These are phyloP conservation scores for Ottelia alismoides DNA, from an alignment of 106 monocot genomes.

Conservation along the genomic window DNA sequence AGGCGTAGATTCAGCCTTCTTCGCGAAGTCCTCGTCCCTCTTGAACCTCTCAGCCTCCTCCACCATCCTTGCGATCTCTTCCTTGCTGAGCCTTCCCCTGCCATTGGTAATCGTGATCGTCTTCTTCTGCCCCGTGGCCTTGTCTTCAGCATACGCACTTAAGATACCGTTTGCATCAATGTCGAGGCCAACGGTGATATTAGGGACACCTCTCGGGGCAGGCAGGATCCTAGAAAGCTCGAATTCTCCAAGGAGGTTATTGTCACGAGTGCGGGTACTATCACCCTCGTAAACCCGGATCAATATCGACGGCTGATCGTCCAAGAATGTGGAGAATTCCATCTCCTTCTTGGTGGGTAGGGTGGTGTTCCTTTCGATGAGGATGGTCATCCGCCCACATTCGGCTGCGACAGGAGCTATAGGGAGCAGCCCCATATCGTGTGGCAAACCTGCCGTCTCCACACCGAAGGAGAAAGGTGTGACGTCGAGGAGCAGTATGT, in stretches of 20 bases:
- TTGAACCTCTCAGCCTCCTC: slow-evolving; percentile 25
- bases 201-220: slow-evolving; percentile 39
- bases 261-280: slow-evolving; percentile 2
- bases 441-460: not conserved
- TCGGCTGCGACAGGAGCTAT: too few species aligned
- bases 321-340: slow-evolving; percentile 39
- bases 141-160: slow-evolving; percentile 52
- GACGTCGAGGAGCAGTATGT: slow-evolving; percentile 28
- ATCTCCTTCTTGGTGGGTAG: slow-evolving; percentile 55
- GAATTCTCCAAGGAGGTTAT: slow-evolving; percentile 39
- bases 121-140: slow-evolving; percentile 32
- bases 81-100: slow-evolving; percentile 9
- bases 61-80: slow-evolving; percentile 9
- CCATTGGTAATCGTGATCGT: slow-evolving; percentile 8
- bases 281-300: slow-evolving; percentile 45
- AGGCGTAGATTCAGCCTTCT: too few species aligned
- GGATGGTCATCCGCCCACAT: not conserved
- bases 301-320: slow-evolving; percentile 38
- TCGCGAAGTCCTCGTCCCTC: slow-evolving; percentile 39
- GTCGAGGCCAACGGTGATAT: slow-evolving; percentile 51
- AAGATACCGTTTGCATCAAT: slow-evolving; percentile 57
- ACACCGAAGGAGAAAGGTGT: slow-evolving; percentile 11
- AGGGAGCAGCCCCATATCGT: too few species aligned
- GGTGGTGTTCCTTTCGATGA: slow-evolving; percentile 37
- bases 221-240: slow-evolving; percentile 52